Percentiles rank a stretch among this genome's conserved stretches.
phyloP scores from a whole-genome alignment of 805 yeast genomes.

The Candida silvatica region DNA sequence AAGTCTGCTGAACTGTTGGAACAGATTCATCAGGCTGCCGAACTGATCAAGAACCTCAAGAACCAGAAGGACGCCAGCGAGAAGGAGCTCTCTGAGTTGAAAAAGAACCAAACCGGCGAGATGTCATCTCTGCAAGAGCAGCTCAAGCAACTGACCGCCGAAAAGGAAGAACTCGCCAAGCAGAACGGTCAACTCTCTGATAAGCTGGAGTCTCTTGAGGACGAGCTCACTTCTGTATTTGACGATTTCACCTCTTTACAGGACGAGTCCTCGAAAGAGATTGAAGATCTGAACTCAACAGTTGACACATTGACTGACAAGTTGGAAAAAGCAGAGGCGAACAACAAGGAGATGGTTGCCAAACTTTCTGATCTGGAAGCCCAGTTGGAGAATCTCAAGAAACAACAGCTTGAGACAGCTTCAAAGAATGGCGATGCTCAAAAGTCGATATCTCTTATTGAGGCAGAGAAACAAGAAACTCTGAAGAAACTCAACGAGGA shows the following conservation, averaged over 20 bases:
- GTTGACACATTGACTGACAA: conserved; percentile 19
- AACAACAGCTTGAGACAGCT: not conserved
- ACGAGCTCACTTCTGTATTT: conserved; percentile 14
- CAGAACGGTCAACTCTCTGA: conserved; percentile 8
- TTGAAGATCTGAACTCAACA: conserved; percentile 26
- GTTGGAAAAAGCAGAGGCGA: conserved; percentile 5
- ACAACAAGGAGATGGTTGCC: conserved; percentile 6
- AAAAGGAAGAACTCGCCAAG: conserved; percentile 14
- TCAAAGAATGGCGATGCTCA: not conserved
- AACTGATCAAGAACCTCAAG: conserved; percentile 17
- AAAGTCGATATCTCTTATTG: not conserved
- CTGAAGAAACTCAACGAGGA: not conserved
- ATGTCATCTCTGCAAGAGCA: conserved; percentile 7
- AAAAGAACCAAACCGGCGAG: conserved; percentile 4
- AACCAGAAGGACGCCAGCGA: conserved; percentile 14
- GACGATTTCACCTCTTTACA: conserved; percentile 14
- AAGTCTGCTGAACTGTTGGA: conserved; percentile 12
- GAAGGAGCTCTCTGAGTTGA: conserved; percentile 10
- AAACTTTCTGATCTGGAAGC: conserved; percentile 2
- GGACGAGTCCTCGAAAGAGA: conserved; percentile 13
- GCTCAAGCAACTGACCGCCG: conserved; percentile 6
- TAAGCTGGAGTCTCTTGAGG: conserved; percentile 8
- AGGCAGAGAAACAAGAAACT: conserved; percentile 1
- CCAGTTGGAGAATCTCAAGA: not conserved
- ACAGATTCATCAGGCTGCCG: conserved; percentile 20